Evolutionary conservation across 2,329 filamentous ascomycete genomes (phyloP), one percentile per base, ranked within the genome.

Genomic region (Arthrobotrys megalospora): DNA sequence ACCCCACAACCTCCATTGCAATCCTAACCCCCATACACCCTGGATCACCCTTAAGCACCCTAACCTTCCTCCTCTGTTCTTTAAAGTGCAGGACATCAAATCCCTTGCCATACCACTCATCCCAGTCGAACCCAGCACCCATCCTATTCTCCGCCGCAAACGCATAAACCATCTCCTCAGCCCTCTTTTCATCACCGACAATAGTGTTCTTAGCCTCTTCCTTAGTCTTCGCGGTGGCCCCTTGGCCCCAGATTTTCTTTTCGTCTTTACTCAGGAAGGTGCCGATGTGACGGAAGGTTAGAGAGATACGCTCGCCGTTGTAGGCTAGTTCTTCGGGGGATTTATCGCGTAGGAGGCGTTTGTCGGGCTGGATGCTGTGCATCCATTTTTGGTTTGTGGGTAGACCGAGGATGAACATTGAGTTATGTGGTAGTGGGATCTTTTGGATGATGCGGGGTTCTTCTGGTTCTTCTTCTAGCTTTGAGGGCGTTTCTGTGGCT

Each of bases 281-380:
- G 1, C 90, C 93, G 80, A 99, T 97, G 24, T 90, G 88, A 52
- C 96, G 89, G 83, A 99, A 98, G 0, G 96, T 99, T 41, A 99
- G 87, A 58, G 93, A 96, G 83, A 99, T 97, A 55, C 96, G 91
- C 55, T 91, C 90, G 6, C 94, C 92, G 5, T 86, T 86, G 82
- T 89, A 93, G 0, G 92, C 91, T 47, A 90, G 88, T 83, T 98
- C 95, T 5, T 89, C 88, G 0, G 86, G 81, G 0, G 88, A 87
- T 84, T 95, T 94, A 80, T 94, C 91, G 0, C 86, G 85, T 0
- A 86, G 85, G 0, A 88, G 86, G 28, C 96, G 90, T 83, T 94
- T 96, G 84, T 99, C 96, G 50, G 92, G 90, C 62, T 92, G 91
- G 83, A 99, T 97, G n/a, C 91, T 91, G 85, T 99, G 96, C 10